Conservation (phyloP, 768 basidiomycete species). For the Pleurotus tuber-regium region DNA sequence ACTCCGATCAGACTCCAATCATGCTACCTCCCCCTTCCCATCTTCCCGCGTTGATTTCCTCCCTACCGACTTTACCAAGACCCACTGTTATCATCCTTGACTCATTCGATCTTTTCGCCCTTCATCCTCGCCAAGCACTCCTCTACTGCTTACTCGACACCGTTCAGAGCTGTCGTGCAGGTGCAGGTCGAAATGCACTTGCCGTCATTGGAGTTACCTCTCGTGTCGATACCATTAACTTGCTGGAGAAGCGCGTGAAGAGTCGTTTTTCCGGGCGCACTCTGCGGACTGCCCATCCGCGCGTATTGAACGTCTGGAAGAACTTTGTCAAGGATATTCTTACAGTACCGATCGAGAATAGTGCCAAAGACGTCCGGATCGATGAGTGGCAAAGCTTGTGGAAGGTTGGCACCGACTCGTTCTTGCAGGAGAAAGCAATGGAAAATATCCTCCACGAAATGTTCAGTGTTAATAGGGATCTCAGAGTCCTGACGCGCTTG, state of each 20-base stretch:
- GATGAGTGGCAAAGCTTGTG: slow-evolving; percentile 63
- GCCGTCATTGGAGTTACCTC: slow-evolving; percentile 86
- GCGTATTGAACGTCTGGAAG: slow-evolving; percentile 47
- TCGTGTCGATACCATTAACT: slow-evolving; percentile 82
- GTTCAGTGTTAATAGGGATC: slow-evolving; percentile 58
- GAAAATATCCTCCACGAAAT: slow-evolving; percentile 51
- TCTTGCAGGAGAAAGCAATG: slow-evolving; percentile 49
- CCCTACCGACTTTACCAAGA: slow-evolving; percentile 76
- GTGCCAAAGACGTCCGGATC: slow-evolving; percentile 19
- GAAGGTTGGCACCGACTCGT: slow-evolving; percentile 52
- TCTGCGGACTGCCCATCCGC: slow-evolving; percentile 68
- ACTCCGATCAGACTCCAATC: slow-evolving; percentile 19
- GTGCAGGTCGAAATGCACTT: slow-evolving; percentile 60
- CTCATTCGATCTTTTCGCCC: slow-evolving; percentile 90
- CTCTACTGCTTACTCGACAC: slow-evolving; percentile 96
- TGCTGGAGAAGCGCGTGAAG: slow-evolving; percentile 95
- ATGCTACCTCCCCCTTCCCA: slow-evolving; percentile 65
- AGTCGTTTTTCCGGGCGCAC: slow-evolving; percentile 95
- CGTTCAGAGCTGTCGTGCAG: slow-evolving; percentile 78
- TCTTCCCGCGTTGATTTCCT: slow-evolving; percentile 69
- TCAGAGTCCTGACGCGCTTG: slow-evolving; percentile 54
- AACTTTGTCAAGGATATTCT: slow-evolving; percentile 48
- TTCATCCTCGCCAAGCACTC: slow-evolving; percentile 88
- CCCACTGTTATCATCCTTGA: slow-evolving; percentile 85
- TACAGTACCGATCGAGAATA: slow-evolving; percentile 23